Evolutionary conservation across 768 basidiomycete species (phyloP), one percentile per base, ranked within the genome.

Genomic region (Arthromyces matolae): DNA sequence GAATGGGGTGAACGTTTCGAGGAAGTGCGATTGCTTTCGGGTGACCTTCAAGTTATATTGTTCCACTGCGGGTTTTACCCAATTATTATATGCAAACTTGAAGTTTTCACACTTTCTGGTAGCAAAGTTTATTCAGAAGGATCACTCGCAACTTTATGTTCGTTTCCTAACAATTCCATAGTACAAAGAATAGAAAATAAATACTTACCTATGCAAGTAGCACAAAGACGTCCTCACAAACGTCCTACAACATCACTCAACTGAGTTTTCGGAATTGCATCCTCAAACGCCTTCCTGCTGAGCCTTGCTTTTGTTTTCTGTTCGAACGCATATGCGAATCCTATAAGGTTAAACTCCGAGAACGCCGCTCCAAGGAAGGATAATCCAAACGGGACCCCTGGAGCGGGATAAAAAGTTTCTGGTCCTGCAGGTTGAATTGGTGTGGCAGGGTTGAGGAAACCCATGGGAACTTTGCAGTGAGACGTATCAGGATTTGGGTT

Each of bases 251-350:
- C 51, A 42, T 73, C 70, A 36, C 57, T 58, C 40, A 71, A 50
- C 48, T 73, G 82, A 8, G 79, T 81, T 59, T 64, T 76, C 1
- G 80, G 83, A 20, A 83, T 75, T 6, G 81, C 80, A 10, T 66
- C 77, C 4, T 70, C 42, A 53, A 71, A 78, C 3, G 81, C 81
- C 57, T 60, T 69, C 51, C 76, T 68, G 39, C 62, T 60, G 42
- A 81, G 58, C 13, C 82, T 61, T 1, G 73, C 76, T 47, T 77
- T 68, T 4, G 84, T 84, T 51, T 70, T 73, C 59, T 84, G 83
- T 60, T 86, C 84, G 51, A 80, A 84, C 1, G 83, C 82, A 62
- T 74, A 84, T 2, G 71, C 84, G 49, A 79, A 73, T 0, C 76
- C 69, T 47, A 86, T 72, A 36, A 85, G 68, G 16, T 72, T 62